Evolutionary conservation across 75 land plant genomes (phyloP).

Genomic region (Adiantum capillusveneris): DNA sequence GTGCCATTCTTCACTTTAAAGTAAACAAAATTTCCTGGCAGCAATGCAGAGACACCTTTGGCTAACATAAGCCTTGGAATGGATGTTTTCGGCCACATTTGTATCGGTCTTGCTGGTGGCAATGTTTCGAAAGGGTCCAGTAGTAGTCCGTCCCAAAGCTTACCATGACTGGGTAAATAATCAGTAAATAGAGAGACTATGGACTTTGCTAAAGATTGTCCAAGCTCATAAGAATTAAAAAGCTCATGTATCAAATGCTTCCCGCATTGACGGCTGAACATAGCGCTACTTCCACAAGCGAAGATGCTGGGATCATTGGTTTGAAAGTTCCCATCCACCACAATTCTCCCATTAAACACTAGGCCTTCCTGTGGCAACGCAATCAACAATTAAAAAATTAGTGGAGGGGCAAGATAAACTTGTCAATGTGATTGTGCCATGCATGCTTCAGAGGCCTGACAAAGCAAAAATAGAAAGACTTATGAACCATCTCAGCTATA

Average conservation of each 20-base stretch:
- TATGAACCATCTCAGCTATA: too few relatives aligned
- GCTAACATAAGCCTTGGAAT: conserved; percentile 9
- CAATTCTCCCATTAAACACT: conserved; percentile 19
- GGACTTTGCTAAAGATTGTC: conserved; percentile 9
- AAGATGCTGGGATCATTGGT: conserved; percentile 21
- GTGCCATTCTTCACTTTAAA: conserved; percentile 2
- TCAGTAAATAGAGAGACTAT: conserved; percentile 4
- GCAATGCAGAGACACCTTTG: conserved; percentile 10
- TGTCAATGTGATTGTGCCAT: neutral
- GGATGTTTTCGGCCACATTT: conserved; percentile 8
- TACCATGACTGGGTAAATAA: conserved; percentile 4
- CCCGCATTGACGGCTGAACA: conserved; percentile 20
- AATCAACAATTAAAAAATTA: neutral
- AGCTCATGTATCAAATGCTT: conserved; percentile 13
- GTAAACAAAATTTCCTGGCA: conserved; percentile 12
- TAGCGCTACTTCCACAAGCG: conserved; percentile 16
- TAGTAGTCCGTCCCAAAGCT: conserved; percentile 2
- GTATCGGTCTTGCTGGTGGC: neutral
- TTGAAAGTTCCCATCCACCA: conserved; percentile 25
- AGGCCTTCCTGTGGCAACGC: conserved; percentile 12
- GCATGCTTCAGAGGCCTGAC: too few relatives aligned
- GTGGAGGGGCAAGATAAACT: neutral
- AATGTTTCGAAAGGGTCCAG: neutral
- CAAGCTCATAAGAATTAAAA: conserved; percentile 12
- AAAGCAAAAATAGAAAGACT: too few relatives aligned